A percentile compares a stretch with the other conserved stretches of the same genome.
Conservation (phyloP, 2,329 filamentous ascomycete genomes). For the Penicillium sp. region DNA sequence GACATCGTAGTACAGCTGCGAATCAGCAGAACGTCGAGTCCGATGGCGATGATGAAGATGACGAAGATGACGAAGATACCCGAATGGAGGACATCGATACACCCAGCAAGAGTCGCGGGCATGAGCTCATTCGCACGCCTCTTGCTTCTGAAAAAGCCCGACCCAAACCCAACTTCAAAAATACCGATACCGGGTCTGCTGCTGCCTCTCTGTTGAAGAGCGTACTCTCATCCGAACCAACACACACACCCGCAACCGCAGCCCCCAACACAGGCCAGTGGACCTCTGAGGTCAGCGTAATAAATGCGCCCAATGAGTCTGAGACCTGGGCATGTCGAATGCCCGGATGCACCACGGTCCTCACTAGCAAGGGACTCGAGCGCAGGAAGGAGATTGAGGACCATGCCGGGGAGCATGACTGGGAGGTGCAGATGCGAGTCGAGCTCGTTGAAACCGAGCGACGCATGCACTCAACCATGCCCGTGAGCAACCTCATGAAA, state of each 20-base stretch:
- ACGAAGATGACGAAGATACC: constrained; percentile 36
- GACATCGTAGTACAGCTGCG: constrained; percentile 33
- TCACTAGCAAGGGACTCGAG: constrained; percentile 14
- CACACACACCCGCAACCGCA: constrained; percentile 5
- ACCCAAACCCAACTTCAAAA: constrained; percentile 8
- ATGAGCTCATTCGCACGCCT: constrained; percentile 25
- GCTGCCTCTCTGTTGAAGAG: constrained; percentile 20
- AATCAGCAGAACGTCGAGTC: constrained; percentile 23
- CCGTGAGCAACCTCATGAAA: constrained; percentile 25
- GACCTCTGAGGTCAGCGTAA: not conserved
- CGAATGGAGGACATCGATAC: constrained; percentile 21
- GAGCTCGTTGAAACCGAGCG: constrained; percentile 24
- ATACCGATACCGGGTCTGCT: constrained; percentile 4
- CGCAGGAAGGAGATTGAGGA: constrained; percentile 21
- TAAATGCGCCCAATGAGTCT: constrained; percentile 5
- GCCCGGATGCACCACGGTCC: constrained; percentile 18
- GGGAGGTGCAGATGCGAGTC: constrained; percentile 26
- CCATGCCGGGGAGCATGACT: constrained; percentile 25
- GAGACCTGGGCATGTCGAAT: constrained; percentile 23
- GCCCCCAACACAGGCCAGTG: constrained; percentile 5
- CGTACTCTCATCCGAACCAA: constrained; percentile 16
- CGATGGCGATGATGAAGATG: constrained; percentile 40
- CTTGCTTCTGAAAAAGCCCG: constrained; percentile 17
- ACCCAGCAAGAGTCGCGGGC: constrained; percentile 23
- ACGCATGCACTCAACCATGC: constrained; percentile 22